Evolutionary conservation across 768 basidiomycete genomes (phyloP), one percentile per base, ranked within the genome.

Genomic region (Trametes maxima): DNA sequence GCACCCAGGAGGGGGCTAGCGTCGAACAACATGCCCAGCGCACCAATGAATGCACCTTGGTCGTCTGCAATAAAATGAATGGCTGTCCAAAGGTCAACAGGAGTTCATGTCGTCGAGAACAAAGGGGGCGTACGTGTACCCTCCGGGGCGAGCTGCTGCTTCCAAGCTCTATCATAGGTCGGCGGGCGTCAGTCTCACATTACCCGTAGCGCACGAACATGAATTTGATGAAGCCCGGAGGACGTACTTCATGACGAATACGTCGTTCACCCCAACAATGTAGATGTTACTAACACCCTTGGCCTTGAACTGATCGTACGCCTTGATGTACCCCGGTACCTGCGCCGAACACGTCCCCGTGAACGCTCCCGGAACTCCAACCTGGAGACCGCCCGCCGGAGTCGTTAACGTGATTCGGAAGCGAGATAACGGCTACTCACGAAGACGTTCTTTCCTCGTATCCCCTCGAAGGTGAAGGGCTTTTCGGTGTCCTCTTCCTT

Each of bases 351-450:
- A 94, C 5, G 88, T 79, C 0, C 85, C 86, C 2, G 88, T 88
- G 75, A 91, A 92, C 7, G 88, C 88, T 16, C 88, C 90, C 0
- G 92, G 90, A 33, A 92, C 87, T 13, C 87, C 86, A 57, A 92
- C 79, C 87, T 88, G 53, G 2, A 22, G 6, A 25, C 14, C n/a
- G 21, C 16, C 25, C 25, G 28, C 21, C 22, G n/a, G n/a, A 40
- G 44, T 13, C 13, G 17, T 39, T 28, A n/a, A 33, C 37, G 53
- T 19, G 37, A 7, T 43, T 8, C 40, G 19, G 17, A 46, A 43
- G 19, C 50, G 14, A 2, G 43, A 10, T 14, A 17, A 42, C 12
- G 21, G 16, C 14, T 35, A 78, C 83, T 46, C 65, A 88, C 88
- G 59, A 90, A 81, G 68, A 89, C 70, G 66, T 85, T 86, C 75